Evolutionary conservation across 2,329 filamentous ascomycete genomes (phyloP), one percentile per base, ranked within the genome.

Genomic region (Beauveria sp.): DNA sequence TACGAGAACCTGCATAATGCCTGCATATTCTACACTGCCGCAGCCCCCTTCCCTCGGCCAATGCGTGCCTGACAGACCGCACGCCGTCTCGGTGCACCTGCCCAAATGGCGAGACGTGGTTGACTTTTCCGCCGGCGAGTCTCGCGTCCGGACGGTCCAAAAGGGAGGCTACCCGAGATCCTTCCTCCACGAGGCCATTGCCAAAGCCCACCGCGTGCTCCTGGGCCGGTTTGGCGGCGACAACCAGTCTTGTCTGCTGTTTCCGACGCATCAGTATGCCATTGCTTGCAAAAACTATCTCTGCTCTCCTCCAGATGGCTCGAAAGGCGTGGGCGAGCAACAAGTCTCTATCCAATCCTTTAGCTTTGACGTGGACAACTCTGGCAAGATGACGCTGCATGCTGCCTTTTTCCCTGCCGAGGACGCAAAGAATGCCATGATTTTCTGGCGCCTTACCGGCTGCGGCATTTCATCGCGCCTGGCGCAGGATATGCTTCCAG

Each of bases 31-130:
- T 48, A 9, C 54, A 9, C 42, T 57, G 5, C 42, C 54, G 42
- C 26, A 46, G 18, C 54, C 54, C n/a, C 54, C 54, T 18, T 46
- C 42, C 8, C 45, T 57, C 31, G 54, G 54, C 42, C 42, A 46
- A 1, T 5, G 26, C 16, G 45, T 57, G 26, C 54, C 54, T 45
- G 45, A 57, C 16, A 46, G 54, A 34, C 54, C 54, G 31, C 54
- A 57, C 26, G 54, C 54, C 54, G 54, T 57, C 16, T 57, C 54
- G 3, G 54, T 57, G 22, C 54, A 57, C 22, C 54, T 57, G 24
- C 54, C 54, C 31, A 46, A 46, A 16, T 57, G 54, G 54, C 26
- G 22, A 24, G 54, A 57, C 45, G 54, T 57, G 5, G 54, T 57
- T 5, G 54, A 57, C 42, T 46, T 57, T 24, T 34, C 54, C 7